phyloP scores from a whole-genome alignment of 1,284 basidiomycete species.

The Schizophyllum amplum region DNA sequence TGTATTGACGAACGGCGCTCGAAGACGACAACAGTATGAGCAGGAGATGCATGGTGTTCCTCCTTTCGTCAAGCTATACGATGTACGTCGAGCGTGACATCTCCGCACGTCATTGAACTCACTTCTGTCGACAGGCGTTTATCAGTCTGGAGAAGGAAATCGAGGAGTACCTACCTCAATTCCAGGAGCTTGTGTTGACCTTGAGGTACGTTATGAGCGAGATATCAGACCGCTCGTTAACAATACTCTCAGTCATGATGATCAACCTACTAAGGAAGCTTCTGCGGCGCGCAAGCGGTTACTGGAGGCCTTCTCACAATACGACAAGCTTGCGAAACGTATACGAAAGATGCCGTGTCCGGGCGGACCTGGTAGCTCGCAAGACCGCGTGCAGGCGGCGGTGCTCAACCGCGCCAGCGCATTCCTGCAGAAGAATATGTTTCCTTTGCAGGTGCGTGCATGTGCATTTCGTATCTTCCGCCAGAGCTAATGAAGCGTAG shows the following conservation, averaged over 20 bases:
- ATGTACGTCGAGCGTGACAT: conserved; percentile 31
- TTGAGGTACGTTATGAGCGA: conserved; percentile 39
- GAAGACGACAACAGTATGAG: conserved; percentile 73
- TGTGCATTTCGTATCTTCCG: neutral
- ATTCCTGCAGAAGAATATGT: conserved; percentile 88
- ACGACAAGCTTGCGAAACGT: conserved; percentile 83
- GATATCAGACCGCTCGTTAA: conserved; percentile 26
- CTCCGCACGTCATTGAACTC: conserved; percentile 1
- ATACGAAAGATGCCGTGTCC: conserved; percentile 66
- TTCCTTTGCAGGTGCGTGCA: conserved; percentile 59
- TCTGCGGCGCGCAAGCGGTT: conserved; percentile 70
- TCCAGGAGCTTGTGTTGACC: conserved; percentile 38
- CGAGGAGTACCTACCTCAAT: conserved; percentile 40
- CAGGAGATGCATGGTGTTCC: conserved; percentile 61
- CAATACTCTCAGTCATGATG: conserved; percentile 37
- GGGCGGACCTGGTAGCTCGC: conserved; percentile 56
- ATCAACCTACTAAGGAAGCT: conserved; percentile 60
- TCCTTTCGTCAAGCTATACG: conserved; percentile 62
- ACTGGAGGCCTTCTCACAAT: conserved; percentile 77
- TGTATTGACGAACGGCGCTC: neutral
- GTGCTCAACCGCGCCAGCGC: conserved; percentile 71
- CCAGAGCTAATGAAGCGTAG: conserved; percentile 23
- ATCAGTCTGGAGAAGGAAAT: conserved; percentile 62
- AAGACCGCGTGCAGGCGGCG: conserved; percentile 78
- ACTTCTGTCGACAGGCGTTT: conserved; percentile 48